Percentiles rank a stretch among this genome's conserved stretches.
Conservation (phyloP, 176 grass and related monocot genomes). For the Rhynchospora pubera region DNA sequence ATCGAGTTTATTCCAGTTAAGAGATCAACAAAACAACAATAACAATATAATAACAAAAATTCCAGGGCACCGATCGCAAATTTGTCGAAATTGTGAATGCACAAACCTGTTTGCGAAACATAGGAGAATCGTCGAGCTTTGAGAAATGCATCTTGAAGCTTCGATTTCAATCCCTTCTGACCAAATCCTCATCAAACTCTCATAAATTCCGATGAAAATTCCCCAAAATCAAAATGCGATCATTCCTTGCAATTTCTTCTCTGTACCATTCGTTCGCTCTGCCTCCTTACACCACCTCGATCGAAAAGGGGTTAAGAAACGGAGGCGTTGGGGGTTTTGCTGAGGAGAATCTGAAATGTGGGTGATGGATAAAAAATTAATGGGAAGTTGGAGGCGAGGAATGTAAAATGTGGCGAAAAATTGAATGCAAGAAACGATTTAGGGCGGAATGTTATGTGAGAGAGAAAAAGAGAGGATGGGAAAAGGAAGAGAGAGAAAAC, state of each 20-base stretch:
- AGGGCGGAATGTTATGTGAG: constrained; percentile 20
- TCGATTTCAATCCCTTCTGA: constrained; percentile 16
- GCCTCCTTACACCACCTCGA: not conserved
- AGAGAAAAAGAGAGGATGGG: constrained; percentile 21
- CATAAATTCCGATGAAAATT: not conserved
- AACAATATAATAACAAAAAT: not conserved
- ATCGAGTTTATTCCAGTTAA: constrained; percentile 1
- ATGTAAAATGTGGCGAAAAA: constrained; percentile 4
- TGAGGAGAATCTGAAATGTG: not conserved
- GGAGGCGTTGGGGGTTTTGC: not conserved
- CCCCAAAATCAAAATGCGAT: constrained; percentile 2
- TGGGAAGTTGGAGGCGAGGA: constrained; percentile 5
- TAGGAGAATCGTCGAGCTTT: constrained; percentile 97
- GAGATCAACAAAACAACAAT: too few species aligned
- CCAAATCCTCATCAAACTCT: constrained; percentile 31
- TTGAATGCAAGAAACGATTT: constrained; percentile 16
- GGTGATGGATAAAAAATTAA: not conserved
- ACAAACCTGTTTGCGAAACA: constrained; percentile 95
- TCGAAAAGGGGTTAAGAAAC: constrained; percentile 10
- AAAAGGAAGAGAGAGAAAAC: constrained; percentile 21
- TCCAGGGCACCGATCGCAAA: not conserved
- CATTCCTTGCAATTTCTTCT: not conserved
- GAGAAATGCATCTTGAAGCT: constrained; percentile 67
- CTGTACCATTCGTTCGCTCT: not conserved
- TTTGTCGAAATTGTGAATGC: not conserved